phyloP scores from a whole-genome alignment of 177 flowering plant genomes.

The Telopea speciosissima region DNA sequence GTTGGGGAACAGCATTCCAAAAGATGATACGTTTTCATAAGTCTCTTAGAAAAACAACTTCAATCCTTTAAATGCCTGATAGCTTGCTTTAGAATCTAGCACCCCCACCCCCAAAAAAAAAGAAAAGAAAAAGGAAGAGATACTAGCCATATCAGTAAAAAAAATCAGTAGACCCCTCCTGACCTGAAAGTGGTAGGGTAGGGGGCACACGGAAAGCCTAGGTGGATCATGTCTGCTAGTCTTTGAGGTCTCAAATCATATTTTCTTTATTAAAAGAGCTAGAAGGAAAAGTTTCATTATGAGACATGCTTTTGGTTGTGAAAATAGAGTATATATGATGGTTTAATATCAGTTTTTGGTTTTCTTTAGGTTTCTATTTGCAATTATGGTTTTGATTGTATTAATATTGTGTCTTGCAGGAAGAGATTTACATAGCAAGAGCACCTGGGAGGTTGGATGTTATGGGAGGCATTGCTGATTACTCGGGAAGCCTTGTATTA shows the following conservation, averaged over 20 bases:
- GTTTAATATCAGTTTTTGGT: not conserved
- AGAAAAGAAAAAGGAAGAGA: too few species aligned
- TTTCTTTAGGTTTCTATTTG: not conserved
- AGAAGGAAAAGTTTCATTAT: not conserved
- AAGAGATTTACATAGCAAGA: slow-evolving; percentile 81
- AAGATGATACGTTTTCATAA: too few species aligned
- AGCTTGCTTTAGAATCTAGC: too few species aligned
- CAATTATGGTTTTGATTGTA: not conserved
- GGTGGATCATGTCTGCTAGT: not conserved
- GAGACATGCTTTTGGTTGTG: not conserved
- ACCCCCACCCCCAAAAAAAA: too few species aligned
- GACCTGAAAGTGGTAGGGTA: too few species aligned
- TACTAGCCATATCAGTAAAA: too few species aligned
- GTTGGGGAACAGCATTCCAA: too few species aligned
- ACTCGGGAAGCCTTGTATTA: slow-evolving; percentile 96
- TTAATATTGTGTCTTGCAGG: slow-evolving; percentile 34
- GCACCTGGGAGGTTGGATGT: slow-evolving; percentile 99
- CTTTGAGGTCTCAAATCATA: not conserved
- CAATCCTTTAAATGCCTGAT: too few species aligned
- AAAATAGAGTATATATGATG: not conserved
- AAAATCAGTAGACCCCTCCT: too few species aligned
- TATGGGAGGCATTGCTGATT: slow-evolving; percentile 99
- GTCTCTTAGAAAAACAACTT: too few species aligned
- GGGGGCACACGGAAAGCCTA: too few species aligned
- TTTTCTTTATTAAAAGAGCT: not conserved